A percentile compares a stretch with the other conserved stretches of the same genome.
phyloP scores from a whole-genome alignment of 768 basidiomycete species.

The Boletus reticuloceps region DNA sequence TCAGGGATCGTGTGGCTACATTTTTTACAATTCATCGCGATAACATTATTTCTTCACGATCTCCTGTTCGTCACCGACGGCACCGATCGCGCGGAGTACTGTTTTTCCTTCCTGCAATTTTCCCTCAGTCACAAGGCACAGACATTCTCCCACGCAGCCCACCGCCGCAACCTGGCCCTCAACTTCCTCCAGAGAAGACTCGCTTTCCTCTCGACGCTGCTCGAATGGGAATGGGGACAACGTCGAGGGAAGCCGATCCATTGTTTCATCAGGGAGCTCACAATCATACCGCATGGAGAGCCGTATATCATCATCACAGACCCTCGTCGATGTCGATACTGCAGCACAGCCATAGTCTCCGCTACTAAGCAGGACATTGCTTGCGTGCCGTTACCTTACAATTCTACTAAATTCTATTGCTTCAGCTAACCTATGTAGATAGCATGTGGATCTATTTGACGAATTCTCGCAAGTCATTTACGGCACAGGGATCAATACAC shows the following conservation, averaged over 20 bases:
- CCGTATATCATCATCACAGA: conserved; percentile 27
- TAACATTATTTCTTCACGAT: conserved; percentile 39
- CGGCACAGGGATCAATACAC: background rate
- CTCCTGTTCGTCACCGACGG: conserved; percentile 45
- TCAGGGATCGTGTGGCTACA: conserved; percentile 52
- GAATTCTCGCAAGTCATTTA: conserved; percentile 10
- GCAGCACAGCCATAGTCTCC: conserved; percentile 20
- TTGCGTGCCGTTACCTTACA: conserved; percentile 21
- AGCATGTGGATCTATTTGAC: conserved; percentile 17
- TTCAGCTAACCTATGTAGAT: conserved; percentile 29
- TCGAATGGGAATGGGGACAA: conserved; percentile 30
- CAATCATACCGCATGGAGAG: conserved; percentile 28
- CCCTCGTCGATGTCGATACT: conserved; percentile 29
- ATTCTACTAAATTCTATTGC: conserved; percentile 29
- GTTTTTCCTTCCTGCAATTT: conserved; percentile 82
- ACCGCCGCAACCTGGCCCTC: conserved; percentile 25
- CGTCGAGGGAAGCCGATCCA: conserved; percentile 19
- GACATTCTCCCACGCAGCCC: conserved; percentile 33
- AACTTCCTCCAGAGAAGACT: conserved; percentile 45
- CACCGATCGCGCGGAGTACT: conserved; percentile 60
- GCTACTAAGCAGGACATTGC: conserved; percentile 5
- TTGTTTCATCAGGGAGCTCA: conserved; percentile 27
- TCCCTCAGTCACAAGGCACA: conserved; percentile 45
- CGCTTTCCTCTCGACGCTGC: conserved; percentile 37
- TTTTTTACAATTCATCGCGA: conserved; percentile 43